These are phyloP conservation scores for Lasiosphaeriaceae sp. DNA, from an alignment of 495 filamentous ascomycete genomes.

Conservation along the genomic window DNA sequence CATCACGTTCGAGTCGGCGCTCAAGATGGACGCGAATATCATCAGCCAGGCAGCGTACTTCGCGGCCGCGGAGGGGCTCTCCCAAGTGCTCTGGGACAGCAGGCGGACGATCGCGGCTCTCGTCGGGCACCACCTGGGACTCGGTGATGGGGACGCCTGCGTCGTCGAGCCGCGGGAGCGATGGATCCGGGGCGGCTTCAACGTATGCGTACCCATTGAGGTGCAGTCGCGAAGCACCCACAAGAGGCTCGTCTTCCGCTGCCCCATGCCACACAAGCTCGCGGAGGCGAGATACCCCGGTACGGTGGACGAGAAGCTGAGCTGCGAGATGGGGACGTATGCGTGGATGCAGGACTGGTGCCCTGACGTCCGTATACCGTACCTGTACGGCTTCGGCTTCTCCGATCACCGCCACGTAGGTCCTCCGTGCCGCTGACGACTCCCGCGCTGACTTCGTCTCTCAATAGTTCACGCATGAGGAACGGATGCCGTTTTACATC, in stretches of 20 bases:
- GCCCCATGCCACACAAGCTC: slow-evolving; percentile 34
- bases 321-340: slow-evolving; percentile 36
- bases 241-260: slow-evolving; percentile 26
- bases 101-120: slow-evolving; percentile 13
- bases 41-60: slow-evolving; percentile 10
- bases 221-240: slow-evolving; percentile 9
- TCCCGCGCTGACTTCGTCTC: too few relatives aligned
- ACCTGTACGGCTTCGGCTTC: slow-evolving; percentile 36
- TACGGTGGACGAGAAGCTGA: too few relatives aligned
- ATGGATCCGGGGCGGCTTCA: slow-evolving; percentile 39
- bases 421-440: too few relatives aligned
- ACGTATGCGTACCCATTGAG: slow-evolving; percentile 37
- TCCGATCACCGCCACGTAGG: slow-evolving; percentile 14
- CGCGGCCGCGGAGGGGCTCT: slow-evolving; percentile 28
- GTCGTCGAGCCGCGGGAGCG: slow-evolving; percentile 1
- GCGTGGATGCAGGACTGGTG: slow-evolving; percentile 36
- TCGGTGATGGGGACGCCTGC: slow-evolving; percentile 4
- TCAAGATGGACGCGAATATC: slow-evolving; percentile 15
- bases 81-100: slow-evolving; percentile 12
- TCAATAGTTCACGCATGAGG: too few relatives aligned
- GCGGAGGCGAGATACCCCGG: slow-evolving; percentile 30
- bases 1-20: slow-evolving; percentile 14
- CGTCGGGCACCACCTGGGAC: slow-evolving; percentile 15
- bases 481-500: too few relatives aligned
- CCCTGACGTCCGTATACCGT: slow-evolving; percentile 30